phyloP scores from a whole-genome alignment of 1,284 basidiomycete genomes.

The Naganishia cerealis region DNA sequence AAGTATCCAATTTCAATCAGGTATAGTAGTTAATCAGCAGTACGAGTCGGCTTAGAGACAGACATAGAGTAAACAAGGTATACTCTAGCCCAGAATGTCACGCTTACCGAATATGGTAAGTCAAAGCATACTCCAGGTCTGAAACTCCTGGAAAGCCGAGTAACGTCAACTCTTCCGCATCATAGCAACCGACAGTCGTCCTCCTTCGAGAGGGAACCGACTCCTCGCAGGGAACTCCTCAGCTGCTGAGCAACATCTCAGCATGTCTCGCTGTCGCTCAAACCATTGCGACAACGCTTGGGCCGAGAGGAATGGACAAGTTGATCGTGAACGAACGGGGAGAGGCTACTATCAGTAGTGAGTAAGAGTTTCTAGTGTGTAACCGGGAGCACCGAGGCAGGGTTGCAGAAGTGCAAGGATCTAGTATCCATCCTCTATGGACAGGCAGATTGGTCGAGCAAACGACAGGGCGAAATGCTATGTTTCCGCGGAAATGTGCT shows the following conservation, averaged over 20 bases:
- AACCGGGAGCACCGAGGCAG: too few relatives aligned
- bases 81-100: conserved; percentile 11
- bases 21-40: neutral
- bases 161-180: neutral
- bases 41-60: neutral
- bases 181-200: conserved; percentile 88
- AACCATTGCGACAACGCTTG: conserved; percentile 90
- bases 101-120: conserved; percentile 25
- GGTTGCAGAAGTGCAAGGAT: too few relatives aligned
- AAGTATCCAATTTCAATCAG: conserved; percentile 7
- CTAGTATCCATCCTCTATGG: too few relatives aligned
- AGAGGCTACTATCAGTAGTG: conserved; percentile 89
- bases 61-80: neutral
- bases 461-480: neutral
- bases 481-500: neutral
- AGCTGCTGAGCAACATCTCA: conserved; percentile 92
- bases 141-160: neutral
- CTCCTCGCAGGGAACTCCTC: conserved; percentile 89
- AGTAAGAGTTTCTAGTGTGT: conserved; percentile 24
- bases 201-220: conserved; percentile 94
- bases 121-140: neutral
- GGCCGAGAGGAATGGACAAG: conserved; percentile 98
- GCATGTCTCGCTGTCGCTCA: conserved; percentile 88
- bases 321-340: conserved; percentile 85
- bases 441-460: too few relatives aligned